A percentile compares a stretch with the other conserved stretches of the same genome.
phyloP scores from a whole-genome alignment of 2,329 filamentous ascomycete genomes.

The Talaromyces amestolkiae region DNA sequence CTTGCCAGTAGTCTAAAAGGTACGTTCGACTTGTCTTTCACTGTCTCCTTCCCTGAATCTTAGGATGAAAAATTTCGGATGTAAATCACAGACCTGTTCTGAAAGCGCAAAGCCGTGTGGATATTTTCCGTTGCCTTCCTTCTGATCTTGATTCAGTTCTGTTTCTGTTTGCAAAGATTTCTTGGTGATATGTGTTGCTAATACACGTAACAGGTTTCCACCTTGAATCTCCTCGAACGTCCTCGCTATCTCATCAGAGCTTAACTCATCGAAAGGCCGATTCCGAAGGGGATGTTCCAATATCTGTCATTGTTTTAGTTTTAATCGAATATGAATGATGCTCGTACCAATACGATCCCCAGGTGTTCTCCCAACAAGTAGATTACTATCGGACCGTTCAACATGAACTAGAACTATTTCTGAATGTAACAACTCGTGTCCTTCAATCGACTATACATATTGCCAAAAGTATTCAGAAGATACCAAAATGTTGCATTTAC shows the following conservation, averaged over 20 bases:
- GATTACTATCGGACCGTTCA: neutral
- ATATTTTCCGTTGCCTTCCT: conserved; percentile 25
- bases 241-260: no score
- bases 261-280: neutral
- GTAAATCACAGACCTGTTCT: conserved; percentile 25
- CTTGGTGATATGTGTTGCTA: neutral
- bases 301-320: neutral
- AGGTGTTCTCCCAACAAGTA: neutral
- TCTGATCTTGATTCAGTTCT: conserved; percentile 19
- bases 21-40: neutral
- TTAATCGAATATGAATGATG: neutral
- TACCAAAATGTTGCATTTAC: no score
- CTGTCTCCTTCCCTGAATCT: neutral
- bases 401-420: neutral
- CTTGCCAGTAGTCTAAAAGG: neutral
- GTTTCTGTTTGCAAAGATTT: neutral
- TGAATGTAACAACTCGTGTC: neutral
- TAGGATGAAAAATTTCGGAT: conserved; percentile 24
- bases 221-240: neutral
- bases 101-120: conserved; percentile 23
- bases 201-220: neutral
- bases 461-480: neutral
- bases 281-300: no score
- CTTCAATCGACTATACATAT: neutral
- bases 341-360: neutral